phyloP scores from a whole-genome alignment of 2,329 filamentous ascomycete genomes.

The Colletotrichum melonis region DNA sequence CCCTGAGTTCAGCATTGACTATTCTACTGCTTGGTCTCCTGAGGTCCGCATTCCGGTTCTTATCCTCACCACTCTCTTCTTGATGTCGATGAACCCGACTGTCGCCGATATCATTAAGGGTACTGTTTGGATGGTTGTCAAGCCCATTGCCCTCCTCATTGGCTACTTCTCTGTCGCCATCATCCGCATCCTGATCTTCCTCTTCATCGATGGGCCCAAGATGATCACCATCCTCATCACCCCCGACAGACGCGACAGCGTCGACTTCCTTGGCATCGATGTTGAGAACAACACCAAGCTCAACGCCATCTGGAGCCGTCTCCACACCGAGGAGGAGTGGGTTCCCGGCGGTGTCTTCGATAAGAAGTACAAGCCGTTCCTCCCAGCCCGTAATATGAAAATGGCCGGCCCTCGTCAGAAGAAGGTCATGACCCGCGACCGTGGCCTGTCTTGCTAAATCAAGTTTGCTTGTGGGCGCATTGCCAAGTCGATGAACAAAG shows the following conservation, averaged over 20 bases:
- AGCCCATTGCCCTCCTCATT: conserved; percentile 20
- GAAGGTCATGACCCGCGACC: conserved; percentile 24
- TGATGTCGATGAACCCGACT: conserved; percentile 23
- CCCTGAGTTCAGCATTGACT: not conserved
- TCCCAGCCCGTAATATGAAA: conserved; percentile 16
- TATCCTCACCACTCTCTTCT: conserved; percentile 8
- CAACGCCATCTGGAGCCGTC: conserved; percentile 22
- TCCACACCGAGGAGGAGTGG: conserved; percentile 7
- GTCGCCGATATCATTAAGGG: conserved; percentile 2
- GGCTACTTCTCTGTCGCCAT: conserved; percentile 21
- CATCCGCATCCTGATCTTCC: conserved; percentile 16
- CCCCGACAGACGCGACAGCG: not conserved
- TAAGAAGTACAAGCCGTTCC: conserved; percentile 33
- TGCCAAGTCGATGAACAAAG: not conserved
- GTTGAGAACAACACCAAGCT: conserved; percentile 28
- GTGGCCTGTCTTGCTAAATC: conserved; percentile 19
- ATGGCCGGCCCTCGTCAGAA: conserved; percentile 26
- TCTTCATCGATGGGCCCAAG: conserved; percentile 29
- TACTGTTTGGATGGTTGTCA: conserved; percentile 13
- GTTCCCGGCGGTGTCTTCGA: conserved; percentile 17
- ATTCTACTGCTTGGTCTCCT: conserved; percentile 21
- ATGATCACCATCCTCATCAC: not conserved
- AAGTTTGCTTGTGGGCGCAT: not conserved
- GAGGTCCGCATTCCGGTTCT: conserved; percentile 18
- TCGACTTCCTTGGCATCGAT: conserved; percentile 1